Conservation (phyloP, 768 basidiomycete species). For the Auriculariales sp. region DNA sequence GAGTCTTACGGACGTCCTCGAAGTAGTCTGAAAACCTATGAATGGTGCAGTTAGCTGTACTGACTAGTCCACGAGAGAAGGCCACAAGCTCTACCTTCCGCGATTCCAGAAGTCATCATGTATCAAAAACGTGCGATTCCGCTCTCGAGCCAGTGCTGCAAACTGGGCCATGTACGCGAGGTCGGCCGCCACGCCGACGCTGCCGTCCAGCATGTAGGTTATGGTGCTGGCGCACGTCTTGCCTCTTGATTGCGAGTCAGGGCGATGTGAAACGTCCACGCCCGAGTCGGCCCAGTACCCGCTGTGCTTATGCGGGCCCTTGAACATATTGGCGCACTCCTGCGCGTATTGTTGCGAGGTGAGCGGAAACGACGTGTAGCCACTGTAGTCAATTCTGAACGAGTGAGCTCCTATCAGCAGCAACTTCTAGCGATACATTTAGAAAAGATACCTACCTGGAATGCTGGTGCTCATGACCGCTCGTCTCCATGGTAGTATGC, state of each 20-base stretch:
- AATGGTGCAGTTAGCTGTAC: slow-evolving; percentile 1
- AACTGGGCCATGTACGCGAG: slow-evolving; percentile 52
- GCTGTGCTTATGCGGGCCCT: slow-evolving; percentile 29
- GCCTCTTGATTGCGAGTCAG: slow-evolving; percentile 11
- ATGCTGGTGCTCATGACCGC: slow-evolving; percentile 8
- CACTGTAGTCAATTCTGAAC: slow-evolving; percentile 34
- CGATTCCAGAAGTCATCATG: slow-evolving; percentile 63
- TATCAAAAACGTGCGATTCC: slow-evolving; percentile 50
- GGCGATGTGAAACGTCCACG: slow-evolving; percentile 18
- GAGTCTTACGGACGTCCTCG: slow-evolving; percentile 30
- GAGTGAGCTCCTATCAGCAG: too few species aligned
- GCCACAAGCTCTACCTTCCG: slow-evolving; percentile 35
- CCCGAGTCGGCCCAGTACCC: slow-evolving; percentile 11
- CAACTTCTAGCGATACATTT: too few species aligned
- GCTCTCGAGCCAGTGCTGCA: slow-evolving; percentile 52
- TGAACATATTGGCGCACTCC: slow-evolving; percentile 38
- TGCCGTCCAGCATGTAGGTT: slow-evolving; percentile 57
- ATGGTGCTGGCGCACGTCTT: slow-evolving; percentile 55
- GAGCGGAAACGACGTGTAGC: slow-evolving; percentile 45
- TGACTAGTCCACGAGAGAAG: neutral
- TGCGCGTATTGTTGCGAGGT: slow-evolving; percentile 37
- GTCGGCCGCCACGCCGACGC: slow-evolving; percentile 50
- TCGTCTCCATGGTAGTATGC: slow-evolving; percentile 6
- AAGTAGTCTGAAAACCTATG: slow-evolving; percentile 56
- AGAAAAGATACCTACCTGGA: too few species aligned